These are phyloP conservation scores for Cytospora piceicola DNA, from an alignment of 2,329 filamentous ascomycete species.

Conservation along the genomic window DNA sequence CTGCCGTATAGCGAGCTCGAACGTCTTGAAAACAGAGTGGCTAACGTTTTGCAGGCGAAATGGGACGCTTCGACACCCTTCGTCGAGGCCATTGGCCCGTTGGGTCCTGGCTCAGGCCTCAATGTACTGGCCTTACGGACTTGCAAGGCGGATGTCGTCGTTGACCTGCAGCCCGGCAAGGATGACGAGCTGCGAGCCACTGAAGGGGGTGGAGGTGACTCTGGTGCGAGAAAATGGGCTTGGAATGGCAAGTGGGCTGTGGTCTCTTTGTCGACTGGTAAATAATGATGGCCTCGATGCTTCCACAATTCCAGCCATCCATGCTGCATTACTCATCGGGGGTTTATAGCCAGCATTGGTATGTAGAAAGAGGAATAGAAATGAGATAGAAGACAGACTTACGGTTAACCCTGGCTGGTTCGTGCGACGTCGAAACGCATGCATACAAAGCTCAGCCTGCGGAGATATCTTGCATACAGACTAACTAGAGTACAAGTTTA, in stretches of 20 bases:
- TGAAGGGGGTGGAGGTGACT: slow-evolving; percentile 72
- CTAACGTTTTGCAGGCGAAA: slow-evolving; percentile 53
- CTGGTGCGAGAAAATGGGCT: slow-evolving; percentile 80
- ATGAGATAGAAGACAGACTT: not conserved
- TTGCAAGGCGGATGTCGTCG: slow-evolving; percentile 95
- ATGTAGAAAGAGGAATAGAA: not conserved
- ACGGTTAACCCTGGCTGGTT: not conserved
- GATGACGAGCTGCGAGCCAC: slow-evolving; percentile 77
- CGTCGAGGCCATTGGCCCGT: slow-evolving; percentile 78
- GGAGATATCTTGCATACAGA: not conserved
- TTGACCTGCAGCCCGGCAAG: slow-evolving; percentile 78
- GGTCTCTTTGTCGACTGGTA: slow-evolving; percentile 69
- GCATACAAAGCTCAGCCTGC: not conserved
- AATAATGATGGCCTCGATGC: slow-evolving; percentile 9
- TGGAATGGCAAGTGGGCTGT: slow-evolving; percentile 98
- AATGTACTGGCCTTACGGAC: slow-evolving; percentile 87
- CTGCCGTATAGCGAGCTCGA: not conserved
- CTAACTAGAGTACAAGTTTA: too few relatives aligned
- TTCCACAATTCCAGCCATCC: not conserved
- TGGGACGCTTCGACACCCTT: slow-evolving; percentile 93
- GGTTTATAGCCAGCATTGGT: not conserved
- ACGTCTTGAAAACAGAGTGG: not conserved
- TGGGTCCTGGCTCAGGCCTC: slow-evolving; percentile 80
- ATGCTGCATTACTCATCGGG: not conserved
- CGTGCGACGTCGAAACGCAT: not conserved